Evolutionary conservation across 352 stramenopile genomes (phyloP), one percentile per base, ranked within the genome.

Genomic region (Globisporangium megalacanthum): DNA sequence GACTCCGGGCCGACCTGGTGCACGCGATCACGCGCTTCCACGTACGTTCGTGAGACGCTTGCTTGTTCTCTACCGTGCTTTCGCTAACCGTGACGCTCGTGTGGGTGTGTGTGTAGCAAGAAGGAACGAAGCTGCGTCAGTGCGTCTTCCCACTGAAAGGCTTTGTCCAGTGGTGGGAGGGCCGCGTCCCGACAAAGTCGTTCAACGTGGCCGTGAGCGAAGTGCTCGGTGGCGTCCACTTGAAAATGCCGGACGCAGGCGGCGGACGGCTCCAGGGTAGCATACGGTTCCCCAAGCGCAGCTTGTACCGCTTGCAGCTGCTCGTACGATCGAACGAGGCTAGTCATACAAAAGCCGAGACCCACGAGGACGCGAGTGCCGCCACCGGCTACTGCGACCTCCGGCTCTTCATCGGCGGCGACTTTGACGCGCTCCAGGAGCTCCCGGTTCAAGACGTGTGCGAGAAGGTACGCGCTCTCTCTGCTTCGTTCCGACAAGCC

Each of bases 71-170:
- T 29, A 29, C 25, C 25, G 25, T 29, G 25, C 25, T 1, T 29
- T 29, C 25, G 25, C 25, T 29, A 29, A 29, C 25, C 25, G 2
- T 35, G 0, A 4, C 17, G 6, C 8, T 31, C 6, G 45, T 54
- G 20, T 17, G 15, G 13, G n/a, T 4, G 2, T 47, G 20, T 14
- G 1, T 50, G 19, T 20, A 90, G 77, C 55, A 86, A 77, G 75
- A 72, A n/a, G 56, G 68, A 7, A 64, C 67, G 35, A 79, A 73
- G 49, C 62, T 86, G 13, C 68, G 68, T 0, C 69, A 63, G 50
- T 86, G 76, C 54, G 77, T 84, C 46, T 88, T 87, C 22, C 79
- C 79, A 2, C 44, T 84, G 3, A 87, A 75, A 41, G 79, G 82
- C 0, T 56, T 52, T n/a, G 59, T 92, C 20, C 69, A 86, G 19